Evolutionary conservation across 75 land plant species (phyloP), one percentile per base, ranked within the genome.

Genomic region (Pinus tabuliformis): DNA sequence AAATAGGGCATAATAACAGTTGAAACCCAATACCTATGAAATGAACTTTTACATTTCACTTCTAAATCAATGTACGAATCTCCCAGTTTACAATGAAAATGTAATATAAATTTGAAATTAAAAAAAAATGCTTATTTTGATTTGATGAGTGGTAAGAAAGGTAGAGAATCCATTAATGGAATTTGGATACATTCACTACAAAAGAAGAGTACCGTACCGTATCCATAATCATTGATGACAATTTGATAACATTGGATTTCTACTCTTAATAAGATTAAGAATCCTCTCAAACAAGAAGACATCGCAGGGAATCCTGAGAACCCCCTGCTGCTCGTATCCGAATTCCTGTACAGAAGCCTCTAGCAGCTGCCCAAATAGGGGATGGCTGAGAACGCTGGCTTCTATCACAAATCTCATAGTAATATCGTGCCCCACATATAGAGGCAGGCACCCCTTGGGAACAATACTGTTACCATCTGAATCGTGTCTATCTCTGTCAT

Each of bases 321-420:
- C 83, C 6, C 85, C 85, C 14, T 33, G 58, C 54, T 84, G 80
- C 45, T 84, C 79, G 52, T 83, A 84, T 37, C 86, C 86, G 20
- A 73, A 84, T 28, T 84, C 84, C 33, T 72, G 62, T 36, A 73
- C 77, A 20, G 86, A 82, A 42, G 60, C 22, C 72, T 84, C 80
- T 24, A 84, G 60, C 42, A 84, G 58, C 12, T 57, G 56, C 20
- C 52, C 49, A 76, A 84, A 82, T 2, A 77, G 56, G 9, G 62
- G 75, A 57, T 84, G 80, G 52, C 73, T 82, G 9, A 84, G 70
- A 57, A 70, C 65, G 5, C 64, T 59, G 24, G 84, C 80, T 21
- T 77, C 57, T 58, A 84, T 84, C 75, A 84, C 72, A 59, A 82
- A 84, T n/a, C 80, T 71, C 16, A 57, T 57, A 1, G 4, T 1